phyloP scores from a whole-genome alignment of 306 rosid species.

The Medicago lupulina region DNA sequence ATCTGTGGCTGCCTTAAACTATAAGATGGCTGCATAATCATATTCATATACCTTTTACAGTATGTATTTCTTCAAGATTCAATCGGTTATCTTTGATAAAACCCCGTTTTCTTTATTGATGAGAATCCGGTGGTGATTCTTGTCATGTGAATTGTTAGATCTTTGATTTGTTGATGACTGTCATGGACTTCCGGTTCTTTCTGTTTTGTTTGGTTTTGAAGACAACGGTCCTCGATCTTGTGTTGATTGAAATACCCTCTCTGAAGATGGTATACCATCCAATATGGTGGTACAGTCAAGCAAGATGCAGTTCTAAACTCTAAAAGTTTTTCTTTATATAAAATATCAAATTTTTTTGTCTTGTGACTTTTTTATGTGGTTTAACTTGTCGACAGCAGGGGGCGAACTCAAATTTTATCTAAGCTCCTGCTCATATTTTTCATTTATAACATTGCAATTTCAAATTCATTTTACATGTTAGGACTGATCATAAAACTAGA shows the following conservation, averaged over 20 bases:
- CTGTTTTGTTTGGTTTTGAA: not conserved
- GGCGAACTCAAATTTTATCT: too few species aligned
- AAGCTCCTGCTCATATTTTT: too few species aligned
- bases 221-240: not conserved
- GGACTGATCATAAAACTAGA: too few species aligned
- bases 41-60: conserved; percentile 25
- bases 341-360: conserved; percentile 45
- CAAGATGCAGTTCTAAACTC: too few species aligned
- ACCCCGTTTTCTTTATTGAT: conserved; percentile 17
- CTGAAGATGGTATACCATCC: too few species aligned
- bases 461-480: too few species aligned
- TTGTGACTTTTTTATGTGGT: not conserved
- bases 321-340: not conserved
- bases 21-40: too few species aligned
- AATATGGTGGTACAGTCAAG: too few species aligned
- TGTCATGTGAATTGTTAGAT: conserved; percentile 39
- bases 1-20: too few species aligned
- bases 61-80: conserved; percentile 44
- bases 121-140: conserved; percentile 44
- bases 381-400: too few species aligned
- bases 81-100: conserved; percentile 29
- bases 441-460: too few species aligned
- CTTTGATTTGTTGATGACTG: not conserved
- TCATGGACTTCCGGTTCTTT: not conserved
- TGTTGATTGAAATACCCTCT: too few species aligned